phyloP scores from a whole-genome alignment of 2,329 filamentous ascomycete genomes.

The Xylaria sp. region DNA sequence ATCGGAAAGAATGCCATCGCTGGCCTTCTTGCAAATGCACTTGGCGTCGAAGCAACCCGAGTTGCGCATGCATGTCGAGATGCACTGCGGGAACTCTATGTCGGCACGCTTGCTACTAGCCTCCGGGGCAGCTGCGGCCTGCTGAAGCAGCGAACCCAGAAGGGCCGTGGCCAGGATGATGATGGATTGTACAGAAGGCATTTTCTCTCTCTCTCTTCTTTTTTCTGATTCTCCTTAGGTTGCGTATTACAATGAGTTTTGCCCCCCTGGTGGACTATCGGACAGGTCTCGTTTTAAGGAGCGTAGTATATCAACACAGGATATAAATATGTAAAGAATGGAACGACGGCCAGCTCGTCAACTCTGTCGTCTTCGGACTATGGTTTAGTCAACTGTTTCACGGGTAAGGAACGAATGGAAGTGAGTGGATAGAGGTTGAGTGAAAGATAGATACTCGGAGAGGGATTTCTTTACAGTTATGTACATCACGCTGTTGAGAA shows the following conservation, averaged over 20 bases:
- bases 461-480: conserved; percentile 13
- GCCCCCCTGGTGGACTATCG: neutral
- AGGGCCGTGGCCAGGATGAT: conserved; percentile 33
- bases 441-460: neutral
- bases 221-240: neutral
- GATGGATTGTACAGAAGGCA: conserved; percentile 35
- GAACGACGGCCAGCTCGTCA: conserved; percentile 25
- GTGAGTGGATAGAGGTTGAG: conserved; percentile 12
- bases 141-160: conserved; percentile 34
- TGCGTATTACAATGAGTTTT: neutral
- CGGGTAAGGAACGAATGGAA: conserved; percentile 24
- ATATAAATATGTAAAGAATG: conserved; percentile 19
- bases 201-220: conserved; percentile 17
- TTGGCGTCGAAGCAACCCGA: conserved; percentile 42
- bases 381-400: conserved; percentile 7
- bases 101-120: conserved; percentile 20
- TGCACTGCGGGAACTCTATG: conserved; percentile 42
- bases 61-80: conserved; percentile 44
- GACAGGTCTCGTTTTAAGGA: conserved; percentile 2
- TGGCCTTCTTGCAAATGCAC: conserved; percentile 47
- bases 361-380: conserved; percentile 15
- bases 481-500: neutral
- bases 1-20: conserved; percentile 44
- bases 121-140: conserved; percentile 28
- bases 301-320: conserved; percentile 1